Conservation (phyloP, 495 filamentous ascomycete genomes). For the Penicillium chermesinum region DNA sequence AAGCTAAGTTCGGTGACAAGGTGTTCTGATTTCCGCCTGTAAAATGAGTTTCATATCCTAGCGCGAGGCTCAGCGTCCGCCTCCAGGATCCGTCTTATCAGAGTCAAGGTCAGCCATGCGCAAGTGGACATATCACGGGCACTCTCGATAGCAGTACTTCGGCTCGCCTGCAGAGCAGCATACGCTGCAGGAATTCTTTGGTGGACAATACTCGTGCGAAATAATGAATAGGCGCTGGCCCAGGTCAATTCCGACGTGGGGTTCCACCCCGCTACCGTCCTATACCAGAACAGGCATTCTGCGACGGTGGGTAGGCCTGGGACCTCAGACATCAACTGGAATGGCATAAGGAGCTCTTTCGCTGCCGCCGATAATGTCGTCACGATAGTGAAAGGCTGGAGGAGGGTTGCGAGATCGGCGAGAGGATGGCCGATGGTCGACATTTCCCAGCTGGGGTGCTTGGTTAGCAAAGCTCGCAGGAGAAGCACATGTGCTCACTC, state of each 20-base stretch:
- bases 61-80: background rate
- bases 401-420: background rate
- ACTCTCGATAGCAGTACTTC: background rate
- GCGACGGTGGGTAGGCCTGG: background rate
- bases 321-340: background rate
- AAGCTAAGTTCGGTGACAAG: too few species aligned
- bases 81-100: slow-evolving; percentile 1
- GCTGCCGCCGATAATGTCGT: background rate
- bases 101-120: background rate
- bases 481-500: background rate
- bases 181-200: background rate
- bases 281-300: background rate
- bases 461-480: background rate
- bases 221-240: background rate
- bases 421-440: slow-evolving; percentile 3
- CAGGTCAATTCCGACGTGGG: background rate
- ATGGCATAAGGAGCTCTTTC: background rate
- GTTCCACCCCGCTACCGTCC: background rate
- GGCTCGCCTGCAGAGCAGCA: background rate
- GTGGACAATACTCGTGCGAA: background rate
- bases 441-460: background rate
- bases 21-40: too few species aligned
- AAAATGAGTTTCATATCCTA: background rate
- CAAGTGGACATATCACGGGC: background rate
- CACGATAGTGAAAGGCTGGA: background rate